These are phyloP conservation scores for Candida sanyaensis DNA, from an alignment of 1,139 yeast species.

Conservation along the genomic window DNA sequence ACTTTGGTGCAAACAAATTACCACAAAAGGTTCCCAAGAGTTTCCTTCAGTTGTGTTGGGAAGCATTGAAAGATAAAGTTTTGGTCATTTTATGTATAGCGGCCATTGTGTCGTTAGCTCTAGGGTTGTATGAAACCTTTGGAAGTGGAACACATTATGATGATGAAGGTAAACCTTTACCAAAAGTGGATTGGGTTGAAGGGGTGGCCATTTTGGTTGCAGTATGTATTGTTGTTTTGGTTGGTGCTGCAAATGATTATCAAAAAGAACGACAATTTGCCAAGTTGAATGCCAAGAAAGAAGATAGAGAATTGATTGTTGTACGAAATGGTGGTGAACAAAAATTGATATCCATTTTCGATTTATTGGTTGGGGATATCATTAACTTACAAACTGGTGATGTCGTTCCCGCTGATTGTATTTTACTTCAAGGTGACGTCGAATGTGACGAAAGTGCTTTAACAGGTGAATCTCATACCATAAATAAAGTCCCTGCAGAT, in stretches of 20 bases:
- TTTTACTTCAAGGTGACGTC: conserved; percentile 73
- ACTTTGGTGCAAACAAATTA: conserved; percentile 68
- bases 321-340: conserved; percentile 77
- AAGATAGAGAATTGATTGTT: conserved; percentile 78
- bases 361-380: conserved; percentile 84
- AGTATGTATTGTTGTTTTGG: conserved; percentile 83
- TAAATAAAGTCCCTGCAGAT: conserved; percentile 62
- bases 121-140: conserved; percentile 90
- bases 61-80: conserved; percentile 90
- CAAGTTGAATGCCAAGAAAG: conserved; percentile 81
- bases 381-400: conserved; percentile 90
- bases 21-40: conserved; percentile 73
- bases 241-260: conserved; percentile 93
- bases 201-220: conserved; percentile 98
- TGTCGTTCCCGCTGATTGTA: conserved; percentile 85
- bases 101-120: conserved; percentile 83
- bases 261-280: conserved; percentile 95
- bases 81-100: conserved; percentile 81
- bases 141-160: conserved; percentile 81
- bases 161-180: conserved; percentile 70
- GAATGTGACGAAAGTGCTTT: conserved; percentile 92
- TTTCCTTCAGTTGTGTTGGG: conserved; percentile 68
- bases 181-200: conserved; percentile 95
- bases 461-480: conserved; percentile 90
- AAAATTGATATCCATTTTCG: conserved; percentile 68